A percentile compares a stretch with the other conserved stretches of the same genome.
These are phyloP conservation scores for Lizanozyma gosingica DNA, from an alignment of 1,139 yeast species.

Conservation along the genomic window DNA sequence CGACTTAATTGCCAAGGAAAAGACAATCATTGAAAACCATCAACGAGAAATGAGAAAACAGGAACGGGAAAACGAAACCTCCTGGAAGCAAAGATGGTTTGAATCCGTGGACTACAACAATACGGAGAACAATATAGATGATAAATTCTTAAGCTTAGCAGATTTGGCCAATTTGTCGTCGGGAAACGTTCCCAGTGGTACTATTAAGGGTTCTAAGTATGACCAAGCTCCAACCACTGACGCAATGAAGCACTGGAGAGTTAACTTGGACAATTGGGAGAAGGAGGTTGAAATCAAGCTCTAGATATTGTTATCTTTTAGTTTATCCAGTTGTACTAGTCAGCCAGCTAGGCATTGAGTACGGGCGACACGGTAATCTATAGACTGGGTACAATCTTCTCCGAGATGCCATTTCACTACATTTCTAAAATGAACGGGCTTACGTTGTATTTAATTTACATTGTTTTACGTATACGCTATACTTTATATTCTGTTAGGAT, in stretches of 20 bases:
- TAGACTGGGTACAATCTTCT: no score
- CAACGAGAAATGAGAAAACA: constrained; percentile 74
- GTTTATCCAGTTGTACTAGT: no score
- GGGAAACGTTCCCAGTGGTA: constrained; percentile 62
- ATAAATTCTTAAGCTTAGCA: constrained; percentile 44
- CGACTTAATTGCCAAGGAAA: constrained; percentile 64
- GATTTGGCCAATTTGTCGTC: constrained; percentile 48
- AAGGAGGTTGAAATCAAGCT: constrained; percentile 49
- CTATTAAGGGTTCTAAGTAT: constrained; percentile 42
- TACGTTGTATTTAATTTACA: no score
- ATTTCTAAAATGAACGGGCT: no score
- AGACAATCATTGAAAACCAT: constrained; percentile 67
- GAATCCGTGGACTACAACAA: constrained; percentile 40
- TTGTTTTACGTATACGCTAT: no score
- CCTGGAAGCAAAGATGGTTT: constrained; percentile 81
- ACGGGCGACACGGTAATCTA: no score
- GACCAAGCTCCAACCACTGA: constrained; percentile 29
- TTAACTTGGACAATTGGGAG: constrained; percentile 44
- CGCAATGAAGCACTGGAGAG: constrained; percentile 61
- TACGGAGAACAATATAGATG: constrained; percentile 17
- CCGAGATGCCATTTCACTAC: no score
- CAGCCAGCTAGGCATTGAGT: no score
- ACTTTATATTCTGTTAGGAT: no score
- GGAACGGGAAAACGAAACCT: constrained; percentile 52
- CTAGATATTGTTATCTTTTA: constrained; percentile 7